Evolutionary conservation across 23 red algal genomes (phyloP).

Genomic region (Gracilaria caudata): DNA sequence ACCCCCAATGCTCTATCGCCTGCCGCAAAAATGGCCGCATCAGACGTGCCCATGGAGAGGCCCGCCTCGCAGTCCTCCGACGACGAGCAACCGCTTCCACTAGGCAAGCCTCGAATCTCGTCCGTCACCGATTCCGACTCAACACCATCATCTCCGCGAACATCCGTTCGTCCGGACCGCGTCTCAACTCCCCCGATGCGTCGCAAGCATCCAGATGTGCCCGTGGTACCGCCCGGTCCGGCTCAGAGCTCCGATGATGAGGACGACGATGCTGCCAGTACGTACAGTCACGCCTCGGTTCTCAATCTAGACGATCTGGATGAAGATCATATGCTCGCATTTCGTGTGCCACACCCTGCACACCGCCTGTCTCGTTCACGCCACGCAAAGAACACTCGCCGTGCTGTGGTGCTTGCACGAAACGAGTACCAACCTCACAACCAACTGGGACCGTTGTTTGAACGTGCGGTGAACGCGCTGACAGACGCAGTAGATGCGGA

Average conservation of each 20-base stretch:
- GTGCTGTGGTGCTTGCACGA: constrained; percentile 31
- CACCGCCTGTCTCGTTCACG: constrained; percentile 9
- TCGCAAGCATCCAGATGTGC: constrained; percentile 15
- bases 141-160: neutral
- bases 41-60: neutral
- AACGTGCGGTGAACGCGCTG: constrained; percentile 32
- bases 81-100: constrained; percentile 4
- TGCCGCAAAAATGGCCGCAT: too few species aligned
- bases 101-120: constrained; percentile 42
- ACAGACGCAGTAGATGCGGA: constrained; percentile 35
- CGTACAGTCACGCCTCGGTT: constrained; percentile 56
- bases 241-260: neutral
- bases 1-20: neutral
- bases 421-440: constrained; percentile 57
- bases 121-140: constrained; percentile 52
- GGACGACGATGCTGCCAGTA: constrained; percentile 50
- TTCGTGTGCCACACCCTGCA: constrained; percentile 4
- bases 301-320: constrained; percentile 61
- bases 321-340: constrained; percentile 28
- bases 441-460: constrained; percentile 7
- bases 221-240: neutral
- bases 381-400: neutral
- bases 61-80: constrained; percentile 19
- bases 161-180: constrained; percentile 8
- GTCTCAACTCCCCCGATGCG: neutral